phyloP scores from a whole-genome alignment of 768 basidiomycete species.

The Podaxis pistillaris region DNA sequence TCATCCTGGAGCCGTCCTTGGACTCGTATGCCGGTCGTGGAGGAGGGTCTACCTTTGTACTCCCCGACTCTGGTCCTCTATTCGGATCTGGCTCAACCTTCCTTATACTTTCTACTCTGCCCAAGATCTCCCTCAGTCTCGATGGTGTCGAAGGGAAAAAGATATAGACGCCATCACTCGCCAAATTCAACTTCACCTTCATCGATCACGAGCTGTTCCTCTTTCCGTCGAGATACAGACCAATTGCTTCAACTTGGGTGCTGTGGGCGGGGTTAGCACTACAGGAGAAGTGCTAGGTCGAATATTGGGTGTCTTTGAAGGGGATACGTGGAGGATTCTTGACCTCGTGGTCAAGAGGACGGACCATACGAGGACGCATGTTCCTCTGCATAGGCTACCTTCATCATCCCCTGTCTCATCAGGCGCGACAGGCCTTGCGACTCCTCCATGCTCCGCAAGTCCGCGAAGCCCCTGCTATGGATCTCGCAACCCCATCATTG shows the following conservation, averaged over 20 bases:
- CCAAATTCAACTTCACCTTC: slow-evolving; percentile 9
- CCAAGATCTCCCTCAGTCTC: background rate
- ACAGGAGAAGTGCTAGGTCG: slow-evolving; percentile 2
- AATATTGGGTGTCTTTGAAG: slow-evolving; percentile 3
- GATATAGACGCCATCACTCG: slow-evolving; percentile 4
- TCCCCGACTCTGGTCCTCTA: slow-evolving; percentile 13
- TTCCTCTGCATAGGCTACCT: background rate
- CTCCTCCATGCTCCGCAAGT: slow-evolving; percentile 11
- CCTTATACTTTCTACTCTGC: slow-evolving; percentile 9
- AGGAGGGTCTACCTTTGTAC: slow-evolving; percentile 10
- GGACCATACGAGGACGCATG: slow-evolving; percentile 4
- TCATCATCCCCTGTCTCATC: background rate
- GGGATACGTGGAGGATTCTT: slow-evolving; percentile 7
- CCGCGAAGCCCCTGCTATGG: background rate
- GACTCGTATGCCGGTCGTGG: slow-evolving; percentile 12
- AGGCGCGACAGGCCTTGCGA: background rate
- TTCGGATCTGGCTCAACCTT: slow-evolving; percentile 13
- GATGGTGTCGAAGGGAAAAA: slow-evolving; percentile 8
- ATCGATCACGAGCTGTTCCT: slow-evolving; percentile 11
- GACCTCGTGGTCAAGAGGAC: slow-evolving; percentile 11
- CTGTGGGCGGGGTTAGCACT: background rate
- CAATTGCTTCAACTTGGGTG: slow-evolving; percentile 2
- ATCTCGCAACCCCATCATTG: background rate
- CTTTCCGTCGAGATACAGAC: slow-evolving; percentile 13
- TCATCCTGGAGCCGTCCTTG: slow-evolving; percentile 11